Conservation (phyloP, 108 stramenopile species). For the Skeletonema menzelii region DNA sequence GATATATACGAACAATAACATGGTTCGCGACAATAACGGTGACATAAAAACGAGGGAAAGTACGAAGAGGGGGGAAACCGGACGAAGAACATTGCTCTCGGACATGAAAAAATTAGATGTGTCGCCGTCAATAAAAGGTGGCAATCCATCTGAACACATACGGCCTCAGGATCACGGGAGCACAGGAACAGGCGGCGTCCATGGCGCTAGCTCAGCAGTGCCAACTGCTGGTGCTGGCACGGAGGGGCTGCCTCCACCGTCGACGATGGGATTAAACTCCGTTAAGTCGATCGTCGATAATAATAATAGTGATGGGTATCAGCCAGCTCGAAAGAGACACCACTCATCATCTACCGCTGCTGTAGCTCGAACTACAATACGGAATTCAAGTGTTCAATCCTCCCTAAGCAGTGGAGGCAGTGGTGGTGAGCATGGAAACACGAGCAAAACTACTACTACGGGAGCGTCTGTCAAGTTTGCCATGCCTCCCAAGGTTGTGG, state of each 20-base stretch:
- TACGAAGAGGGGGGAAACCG: neutral
- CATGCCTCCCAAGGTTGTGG: constrained; percentile 16
- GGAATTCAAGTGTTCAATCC: neutral
- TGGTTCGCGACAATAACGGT: neutral
- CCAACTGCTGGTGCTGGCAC: neutral
- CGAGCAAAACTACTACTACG: neutral
- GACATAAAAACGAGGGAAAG: neutral
- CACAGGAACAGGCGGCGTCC: neutral
- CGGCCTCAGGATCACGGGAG: neutral
- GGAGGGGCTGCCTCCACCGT: neutral
- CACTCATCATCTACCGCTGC: neutral
- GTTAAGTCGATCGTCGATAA: neutral
- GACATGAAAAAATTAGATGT: neutral
- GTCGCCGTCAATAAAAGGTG: neutral
- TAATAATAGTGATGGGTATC: neutral
- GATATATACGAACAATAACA: neutral
- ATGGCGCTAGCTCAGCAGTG: neutral
- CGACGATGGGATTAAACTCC: neutral
- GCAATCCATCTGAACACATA: neutral
- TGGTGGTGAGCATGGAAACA: neutral
- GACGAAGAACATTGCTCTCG: neutral
- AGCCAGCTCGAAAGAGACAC: neutral
- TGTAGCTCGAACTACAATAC: neutral
- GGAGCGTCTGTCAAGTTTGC: constrained; percentile 15
- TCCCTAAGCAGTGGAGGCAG: neutral